phyloP scores from a whole-genome alignment of 2,329 filamentous ascomycete species.

The Pseudovirgaria hyperparasitica region DNA sequence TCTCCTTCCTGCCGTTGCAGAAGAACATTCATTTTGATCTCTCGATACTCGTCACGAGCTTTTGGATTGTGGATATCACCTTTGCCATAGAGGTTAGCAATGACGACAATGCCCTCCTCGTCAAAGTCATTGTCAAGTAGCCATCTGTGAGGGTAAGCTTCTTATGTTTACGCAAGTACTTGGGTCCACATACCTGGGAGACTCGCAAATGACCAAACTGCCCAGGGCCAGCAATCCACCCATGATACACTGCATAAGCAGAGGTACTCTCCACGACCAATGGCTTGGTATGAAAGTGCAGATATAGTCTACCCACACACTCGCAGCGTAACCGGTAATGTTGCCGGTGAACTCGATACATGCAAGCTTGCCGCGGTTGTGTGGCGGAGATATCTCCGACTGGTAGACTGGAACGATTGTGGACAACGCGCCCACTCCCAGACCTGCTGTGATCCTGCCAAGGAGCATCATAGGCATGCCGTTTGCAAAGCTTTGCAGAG shows the following conservation, averaged over 20 bases:
- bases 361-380: conserved; percentile 88
- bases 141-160: conserved; percentile 49
- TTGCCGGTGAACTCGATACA: conserved; percentile 98
- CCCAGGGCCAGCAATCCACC: conserved; percentile 72
- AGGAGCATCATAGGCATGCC: conserved; percentile 77
- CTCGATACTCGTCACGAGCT: conserved; percentile 88
- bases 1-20: conserved; percentile 91
- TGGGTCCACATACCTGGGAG: conserved; percentile 55
- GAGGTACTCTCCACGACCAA: conserved; percentile 78
- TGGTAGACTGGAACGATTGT: conserved; percentile 42
- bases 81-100: conserved; percentile 91
- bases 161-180: too few species aligned
- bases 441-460: conserved; percentile 37
- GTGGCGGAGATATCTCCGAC: conserved; percentile 63
- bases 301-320: conserved; percentile 97
- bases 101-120: conserved; percentile 95
- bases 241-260: conserved; percentile 92
- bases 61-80: conserved; percentile 90
- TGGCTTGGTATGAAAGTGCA: conserved; percentile 80
- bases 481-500: conserved; percentile 67
- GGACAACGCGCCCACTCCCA: conserved; percentile 37
- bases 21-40: conserved; percentile 97
- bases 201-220: conserved; percentile 90
- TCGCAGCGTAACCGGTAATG: conserved; percentile 88
- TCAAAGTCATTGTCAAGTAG: conserved; percentile 95